A percentile compares a stretch with the other conserved stretches of the same genome.
Conservation (phyloP, 2,329 filamentous ascomycete genomes). For the Aureobasidium uvarum region DNA sequence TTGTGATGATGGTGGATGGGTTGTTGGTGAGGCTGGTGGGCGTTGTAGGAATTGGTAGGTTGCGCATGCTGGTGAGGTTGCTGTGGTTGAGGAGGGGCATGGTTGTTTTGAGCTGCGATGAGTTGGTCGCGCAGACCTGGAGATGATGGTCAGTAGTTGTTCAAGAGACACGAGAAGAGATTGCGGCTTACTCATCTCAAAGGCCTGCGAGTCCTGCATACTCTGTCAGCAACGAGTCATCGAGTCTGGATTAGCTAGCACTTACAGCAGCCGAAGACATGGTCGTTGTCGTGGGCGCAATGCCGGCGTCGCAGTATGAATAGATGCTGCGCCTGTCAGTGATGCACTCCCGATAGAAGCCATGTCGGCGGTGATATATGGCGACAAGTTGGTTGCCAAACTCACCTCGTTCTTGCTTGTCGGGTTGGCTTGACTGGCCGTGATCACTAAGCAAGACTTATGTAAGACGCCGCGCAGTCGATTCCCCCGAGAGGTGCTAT, state of each 20-base stretch:
- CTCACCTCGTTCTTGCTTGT: constrained; percentile 19
- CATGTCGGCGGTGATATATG: constrained; percentile 16
- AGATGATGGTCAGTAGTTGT: constrained; percentile 26
- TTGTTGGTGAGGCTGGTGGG: constrained; percentile 39
- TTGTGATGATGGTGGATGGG: constrained; percentile 40
- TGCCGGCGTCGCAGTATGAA: neutral
- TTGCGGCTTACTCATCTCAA: constrained; percentile 43
- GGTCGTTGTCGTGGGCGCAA: constrained; percentile 2
- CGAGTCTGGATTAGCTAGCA: neutral
- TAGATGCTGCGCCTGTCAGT: constrained; percentile 3
- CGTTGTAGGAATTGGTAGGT: constrained; percentile 41
- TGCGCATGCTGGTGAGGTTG: constrained; percentile 41
- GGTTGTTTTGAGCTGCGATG: constrained; percentile 53
- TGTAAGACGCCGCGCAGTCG: constrained; percentile 11
- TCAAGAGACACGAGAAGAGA: constrained; percentile 13
- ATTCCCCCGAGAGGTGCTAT: neutral
- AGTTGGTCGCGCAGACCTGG: constrained; percentile 63
- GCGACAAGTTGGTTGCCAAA: neutral
- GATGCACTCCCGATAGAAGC: neutral
- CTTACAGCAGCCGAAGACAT: constrained; percentile 26
- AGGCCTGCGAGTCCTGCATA: constrained; percentile 34
- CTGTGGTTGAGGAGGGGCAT: constrained; percentile 36
- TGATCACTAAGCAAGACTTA: constrained; percentile 26
- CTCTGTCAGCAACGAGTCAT: constrained; percentile 21
- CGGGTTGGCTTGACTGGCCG: constrained; percentile 16